Base-by-base conservation (phyloP, 2,329 filamentous ascomycete species). In the Verticillium dahliae region DNA sequence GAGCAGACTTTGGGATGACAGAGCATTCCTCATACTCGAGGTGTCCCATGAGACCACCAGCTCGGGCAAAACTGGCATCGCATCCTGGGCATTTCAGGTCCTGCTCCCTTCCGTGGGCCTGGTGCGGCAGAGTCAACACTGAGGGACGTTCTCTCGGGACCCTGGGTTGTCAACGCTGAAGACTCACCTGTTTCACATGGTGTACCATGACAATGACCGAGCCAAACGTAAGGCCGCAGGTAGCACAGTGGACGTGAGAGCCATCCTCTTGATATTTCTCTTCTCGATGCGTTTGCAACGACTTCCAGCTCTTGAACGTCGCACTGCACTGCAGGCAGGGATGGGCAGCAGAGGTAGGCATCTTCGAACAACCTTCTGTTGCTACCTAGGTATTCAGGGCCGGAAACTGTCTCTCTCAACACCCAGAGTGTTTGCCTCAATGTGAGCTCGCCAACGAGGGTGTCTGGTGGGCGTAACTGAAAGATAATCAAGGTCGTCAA, bases 51-150 rank as follows among this genome's bases (percentile, higher is more conserved):
- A 82, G 74, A 0, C 58, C 64, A 1, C 74, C 71, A 0, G 78
- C 69, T 1, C 73, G 71, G 0, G 37, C 56, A 61, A 81, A 83
- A 1, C 69, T 69, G 1, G 66, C 71, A 0, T 67, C 62, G 62
- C 82, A 85, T 33, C 77, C 81, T 1, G 80, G 80, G 57, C 82
- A 85, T 2, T 64, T 56, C 1, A 85, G 72, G 1, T 75, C 62
- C 60, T 81, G 78, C 18, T 70, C 66, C 13, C 73, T 65, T 6
- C 73, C 72, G 61, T 82, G 80, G 11, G 65, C 57, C 78, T 81
- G 34, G 1, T 45, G 63, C 56, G 61, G 68, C 67, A 38, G 67
- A 58, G 13, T 58, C 50, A 56, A 31, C 13, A 35, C 2, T 11
- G 7, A 11, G 13, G 15, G 50, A 54, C 11, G 3, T 34, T n/a